Evolutionary conservation across 2,329 filamentous ascomycete species (phyloP), one percentile per base, ranked within the genome.

Genomic region (Amauroascus verrucosus): DNA sequence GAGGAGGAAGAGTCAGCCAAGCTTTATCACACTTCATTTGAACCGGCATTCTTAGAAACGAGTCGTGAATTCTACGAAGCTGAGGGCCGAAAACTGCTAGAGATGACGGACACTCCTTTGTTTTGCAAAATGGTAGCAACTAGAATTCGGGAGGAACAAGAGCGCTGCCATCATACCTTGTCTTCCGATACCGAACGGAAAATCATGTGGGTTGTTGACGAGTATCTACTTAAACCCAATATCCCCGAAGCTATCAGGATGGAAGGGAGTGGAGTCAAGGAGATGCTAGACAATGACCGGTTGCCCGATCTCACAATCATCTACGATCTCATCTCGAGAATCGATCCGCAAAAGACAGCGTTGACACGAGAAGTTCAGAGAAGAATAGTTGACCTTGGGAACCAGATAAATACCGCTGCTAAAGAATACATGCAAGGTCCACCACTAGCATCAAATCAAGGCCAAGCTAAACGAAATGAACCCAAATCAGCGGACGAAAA

Each of bases 271-370:
- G 93, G 93, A 0, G 78, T 96, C 40, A 82, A 80, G 58, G 83
- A 83, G 64, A 97, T 98, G 91, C 82, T 97, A 48, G 87, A 95
- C 67, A 90, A 95, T 62, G 86, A 96, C 67, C 82, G 85, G 58
- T 63, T 85, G 32, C 81, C 85, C 3, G 89, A 95, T 62, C 74
- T 98, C 8, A 75, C 77, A n/a, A 83, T 89, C 48, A 75, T 97
- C 2, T 97, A 93, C 67, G 77, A 82, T 16, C 77, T 97, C 2
- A 85, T 95, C 53, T 74, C 79, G 8, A 78, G 88, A 32, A 85
- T 96, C 0, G 89, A 97, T 62, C 67, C 74, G 0, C 83, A 84
- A 55, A 94, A 91, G 65, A 65, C 70, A 0, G 80, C 84, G 8
- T 72, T 96, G 4, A 86, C 82, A 28, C 75, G 76, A 6, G 84